Base-by-base conservation (phyloP, 2,329 filamentous ascomycete species). In the Emmonsia crescens region DNA sequence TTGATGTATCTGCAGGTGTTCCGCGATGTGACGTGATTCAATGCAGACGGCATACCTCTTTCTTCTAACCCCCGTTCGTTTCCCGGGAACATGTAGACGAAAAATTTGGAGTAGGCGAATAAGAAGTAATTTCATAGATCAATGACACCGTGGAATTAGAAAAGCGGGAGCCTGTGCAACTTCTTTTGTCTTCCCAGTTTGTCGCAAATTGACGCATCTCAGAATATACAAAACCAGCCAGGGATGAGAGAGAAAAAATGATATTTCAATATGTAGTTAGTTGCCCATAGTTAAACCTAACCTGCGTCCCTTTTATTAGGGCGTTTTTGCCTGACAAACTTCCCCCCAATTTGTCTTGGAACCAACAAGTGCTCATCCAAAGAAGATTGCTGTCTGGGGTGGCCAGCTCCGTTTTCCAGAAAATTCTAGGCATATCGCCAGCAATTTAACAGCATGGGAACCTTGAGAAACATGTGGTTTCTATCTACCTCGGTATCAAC, bases 11-110 rank as follows among this genome's bases (percentile, higher is more conserved):
- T 21, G 51, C 48, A 54, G 31, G 10, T 54, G 1, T 38, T 54
- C 31, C 29, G 51, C 51, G 51, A 54, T 54, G 51, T 54, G 51
- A 54, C 51, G 51, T 36, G 51, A 54, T 54, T 54, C 51, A 36
- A 12, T 5, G n/a, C 9, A 38, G 31, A 21, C 14, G 21, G 8
- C 46, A 3, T 10, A 27, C 46, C n/a, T 27, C 12, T 49, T 49
- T 49, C 0, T 5, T 3, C 31, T 12, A 1, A 8, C 2, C 21
- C 10, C 10, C 24, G 3, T 49, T 49, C 46, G 21, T 5, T 21
- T 14, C 3, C 46, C 40, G 42, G 9, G 8, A 2, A 21, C 9
- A 24, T 46, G 24, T 46, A 5, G 44, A 46, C 8, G 6, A 24
- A 6, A 21, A 46, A 46, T 21, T 12, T 10, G n/a, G 44, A 44